These are phyloP conservation scores for Acanthamoeba royreba DNA, from an alignment of 208 protist species.

Conservation along the genomic window DNA sequence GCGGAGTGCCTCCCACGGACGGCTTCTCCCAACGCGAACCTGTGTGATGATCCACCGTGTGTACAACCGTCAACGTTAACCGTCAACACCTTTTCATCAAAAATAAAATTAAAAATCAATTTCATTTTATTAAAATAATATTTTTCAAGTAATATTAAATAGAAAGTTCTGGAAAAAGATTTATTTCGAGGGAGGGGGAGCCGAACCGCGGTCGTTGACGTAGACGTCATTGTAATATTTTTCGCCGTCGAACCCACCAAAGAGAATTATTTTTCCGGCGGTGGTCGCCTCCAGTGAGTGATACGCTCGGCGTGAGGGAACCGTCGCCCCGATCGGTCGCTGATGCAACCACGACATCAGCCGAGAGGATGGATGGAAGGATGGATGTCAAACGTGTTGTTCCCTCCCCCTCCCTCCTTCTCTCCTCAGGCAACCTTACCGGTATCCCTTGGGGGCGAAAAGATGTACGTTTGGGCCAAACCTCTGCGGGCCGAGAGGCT, in stretches of 20 bases:
- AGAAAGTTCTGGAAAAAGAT: too few relatives aligned
- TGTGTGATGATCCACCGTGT: too few relatives aligned
- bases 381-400: too few relatives aligned
- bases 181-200: too few relatives aligned
- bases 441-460: too few relatives aligned
- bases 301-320: neutral
- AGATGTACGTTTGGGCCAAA: too few relatives aligned
- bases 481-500: too few relatives aligned
- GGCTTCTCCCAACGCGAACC: neutral
- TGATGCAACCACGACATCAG: neutral
- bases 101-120: neutral
- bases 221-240: neutral
- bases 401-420: too few relatives aligned
- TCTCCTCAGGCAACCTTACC: too few relatives aligned
- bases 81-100: neutral
- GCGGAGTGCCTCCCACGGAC: neutral
- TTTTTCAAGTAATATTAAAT: too few relatives aligned
- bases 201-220: neutral
- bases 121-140: neutral
- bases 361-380: too few relatives aligned
- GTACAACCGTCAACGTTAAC: neutral
- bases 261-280: neutral
- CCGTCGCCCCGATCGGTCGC: neutral
- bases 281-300: neutral
- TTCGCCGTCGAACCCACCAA: neutral